Evolutionary conservation across 2,329 filamentous ascomycete species (phyloP).

Genomic region (Lasiodiplodia theobromae): DNA sequence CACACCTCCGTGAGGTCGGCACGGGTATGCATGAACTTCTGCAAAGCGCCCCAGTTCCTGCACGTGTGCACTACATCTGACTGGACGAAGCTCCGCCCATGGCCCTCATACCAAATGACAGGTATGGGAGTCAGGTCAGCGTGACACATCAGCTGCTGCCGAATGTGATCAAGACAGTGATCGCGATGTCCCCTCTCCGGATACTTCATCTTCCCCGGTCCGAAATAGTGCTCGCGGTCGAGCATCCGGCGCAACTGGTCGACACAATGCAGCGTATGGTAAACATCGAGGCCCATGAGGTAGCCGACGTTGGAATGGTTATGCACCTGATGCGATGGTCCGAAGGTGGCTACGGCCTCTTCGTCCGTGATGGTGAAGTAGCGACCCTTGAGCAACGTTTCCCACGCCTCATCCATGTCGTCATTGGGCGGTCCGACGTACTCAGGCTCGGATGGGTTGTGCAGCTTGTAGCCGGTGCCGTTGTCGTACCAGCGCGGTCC

Average conservation of each 20-base stretch:
- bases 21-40: too few relatives aligned
- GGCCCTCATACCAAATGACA: background rate
- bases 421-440: constrained; percentile 34
- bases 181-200: constrained; percentile 31
- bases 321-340: too few relatives aligned
- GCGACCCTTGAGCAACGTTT: constrained; percentile 30
- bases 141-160: constrained; percentile 34
- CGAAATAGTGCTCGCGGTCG: constrained; percentile 31
- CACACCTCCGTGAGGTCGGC: too few relatives aligned
- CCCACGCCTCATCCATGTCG: constrained; percentile 33
- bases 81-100: too few relatives aligned
- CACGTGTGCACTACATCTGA: too few relatives aligned
- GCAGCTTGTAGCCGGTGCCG: background rate
- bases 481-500: constrained; percentile 2
- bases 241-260: constrained; percentile 34
- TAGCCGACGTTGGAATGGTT: background rate
- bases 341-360: background rate
- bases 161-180: constrained; percentile 34
- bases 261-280: constrained; percentile 36
- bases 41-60: too few relatives aligned
- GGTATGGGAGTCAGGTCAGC: constrained; percentile 34
- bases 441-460: constrained; percentile 8
- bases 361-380: constrained; percentile 10
- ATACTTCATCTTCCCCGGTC: background rate
- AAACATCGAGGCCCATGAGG: constrained; percentile 29